A percentile compares a stretch with the other conserved stretches of the same genome.
These are phyloP conservation scores for Musa schizocarpa DNA, from an alignment of 176 grass and related monocot species.

Conservation along the genomic window DNA sequence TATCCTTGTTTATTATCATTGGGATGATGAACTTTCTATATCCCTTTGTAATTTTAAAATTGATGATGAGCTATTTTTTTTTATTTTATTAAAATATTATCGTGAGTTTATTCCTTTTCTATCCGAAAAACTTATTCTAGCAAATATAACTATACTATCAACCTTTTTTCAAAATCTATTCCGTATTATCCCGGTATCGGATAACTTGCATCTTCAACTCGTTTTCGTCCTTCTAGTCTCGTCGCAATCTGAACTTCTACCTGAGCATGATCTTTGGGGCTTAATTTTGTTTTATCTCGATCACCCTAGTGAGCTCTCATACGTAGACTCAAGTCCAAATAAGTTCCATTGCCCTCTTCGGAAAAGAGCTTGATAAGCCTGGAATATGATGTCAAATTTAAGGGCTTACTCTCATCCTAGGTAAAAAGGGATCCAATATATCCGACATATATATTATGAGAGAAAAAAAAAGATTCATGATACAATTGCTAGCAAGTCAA, in stretches of 20 bases:
- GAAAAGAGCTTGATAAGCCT: constrained; percentile 35
- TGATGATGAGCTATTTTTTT: no score
- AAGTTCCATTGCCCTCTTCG: constrained; percentile 38
- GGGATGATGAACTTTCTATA: no score
- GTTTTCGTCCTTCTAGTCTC: neutral
- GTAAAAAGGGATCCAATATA: neutral
- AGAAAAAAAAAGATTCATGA: neutral
- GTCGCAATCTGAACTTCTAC: neutral
- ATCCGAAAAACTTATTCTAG: no score
- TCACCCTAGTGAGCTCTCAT: constrained; percentile 37
- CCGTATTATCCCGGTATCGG: no score
- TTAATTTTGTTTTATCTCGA: constrained; percentile 11
- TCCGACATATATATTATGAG: no score
- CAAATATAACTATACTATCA: no score
- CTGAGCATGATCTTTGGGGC: neutral
- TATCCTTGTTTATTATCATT: no score
- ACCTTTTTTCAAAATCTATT: no score
- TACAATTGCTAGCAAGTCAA: no score
- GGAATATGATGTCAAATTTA: constrained; percentile 24
- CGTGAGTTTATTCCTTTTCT: no score
- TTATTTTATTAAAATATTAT: no score
- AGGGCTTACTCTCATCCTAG: neutral
- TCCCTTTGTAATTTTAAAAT: no score
- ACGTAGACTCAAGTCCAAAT: constrained; percentile 69
- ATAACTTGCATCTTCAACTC: neutral